Base-by-base conservation (phyloP, 2,329 filamentous ascomycete genomes). In the Drechslerella dactyloides region DNA sequence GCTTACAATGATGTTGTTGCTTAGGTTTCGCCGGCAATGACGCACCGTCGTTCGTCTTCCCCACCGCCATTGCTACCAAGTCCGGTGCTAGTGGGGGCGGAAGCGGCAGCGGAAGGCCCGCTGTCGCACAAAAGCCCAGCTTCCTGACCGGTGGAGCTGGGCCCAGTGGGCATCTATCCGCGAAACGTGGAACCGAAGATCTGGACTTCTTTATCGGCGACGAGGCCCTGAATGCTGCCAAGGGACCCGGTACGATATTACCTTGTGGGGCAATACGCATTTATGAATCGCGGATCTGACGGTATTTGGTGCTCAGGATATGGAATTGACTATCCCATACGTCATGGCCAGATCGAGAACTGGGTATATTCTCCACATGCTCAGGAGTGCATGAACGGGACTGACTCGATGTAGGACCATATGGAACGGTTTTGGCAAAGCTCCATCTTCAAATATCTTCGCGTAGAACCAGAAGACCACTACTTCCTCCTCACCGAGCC, bases 401-500 rank as follows among this genome's bases (percentile, higher is more conserved):
- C 13, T 74, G 74, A 60, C 76, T n/a, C n/a, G 75, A 68, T 75
- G 35, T 76, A 94, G 90, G 94, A 99, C 82, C 91, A 97, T 78
- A 99, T 99, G 94, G 94, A 99, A 81, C 89, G 94, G 74, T 99
- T 97, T 83, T 99, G 94, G 94, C 97, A 96, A 76, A 97, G 97
- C 83, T 99, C 94, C 74, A 99, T 99, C 82, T 99, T 99, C 87
- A 99, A 99, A 81, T 99, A 99, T 79, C 86, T 99, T 59, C 88
- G 94, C 77, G 94, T 99, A 76, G 94, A 99, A 82, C 94, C 94
- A 30, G 94, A 99, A 82, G 94, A 99, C 80, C 94, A 99, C 81
- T 93, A 96, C 83, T 99, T 99, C 81, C 87, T 99, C 74, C 87
- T 99, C 70, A 99, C 94, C 73, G 94, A 99, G 80, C 94, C 94